Conservation (phyloP, 352 stramenopile genomes). For the Aphanomyces cochlioides region DNA sequence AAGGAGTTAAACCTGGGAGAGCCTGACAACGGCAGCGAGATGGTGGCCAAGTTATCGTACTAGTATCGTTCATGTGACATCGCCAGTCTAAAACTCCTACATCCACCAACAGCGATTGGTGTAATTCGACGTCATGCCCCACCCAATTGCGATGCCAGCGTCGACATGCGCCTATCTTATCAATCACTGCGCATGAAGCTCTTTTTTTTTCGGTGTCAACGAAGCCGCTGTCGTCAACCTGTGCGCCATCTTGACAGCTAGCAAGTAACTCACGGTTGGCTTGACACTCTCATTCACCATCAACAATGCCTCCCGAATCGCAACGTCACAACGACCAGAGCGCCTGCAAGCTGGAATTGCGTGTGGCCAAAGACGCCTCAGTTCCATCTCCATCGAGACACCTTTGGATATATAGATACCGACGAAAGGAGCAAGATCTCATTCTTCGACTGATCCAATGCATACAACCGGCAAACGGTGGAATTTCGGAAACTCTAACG, state of each 20-base stretch:
- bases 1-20: constrained; percentile 24
- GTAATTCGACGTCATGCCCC: constrained; percentile 23
- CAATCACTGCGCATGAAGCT: neutral
- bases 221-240: constrained; percentile 18
- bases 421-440: too few relatives aligned
- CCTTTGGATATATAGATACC: too few relatives aligned
- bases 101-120: neutral
- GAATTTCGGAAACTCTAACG: too few relatives aligned
- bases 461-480: too few relatives aligned
- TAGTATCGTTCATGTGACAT: constrained; percentile 30
- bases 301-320: too few relatives aligned
- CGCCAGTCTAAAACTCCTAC: neutral
- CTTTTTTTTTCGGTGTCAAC: neutral
- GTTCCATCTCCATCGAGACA: too few relatives aligned
- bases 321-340: too few relatives aligned
- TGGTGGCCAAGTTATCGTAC: constrained; percentile 30
- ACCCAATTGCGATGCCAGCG: constrained; percentile 12
- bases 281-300: too few relatives aligned
- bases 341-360: too few relatives aligned
- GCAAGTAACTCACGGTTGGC: too few relatives aligned
- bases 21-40: constrained; percentile 24
- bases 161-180: constrained; percentile 28
- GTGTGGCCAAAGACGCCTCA: too few relatives aligned
- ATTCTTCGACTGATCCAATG: too few relatives aligned
- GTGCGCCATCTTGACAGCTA: constrained; percentile 26